Evolutionary conservation across 225 moss, liverwort and hornwort species (phyloP), one percentile per base, ranked within the genome.

Genomic region (Antitrichia curtipendula): DNA sequence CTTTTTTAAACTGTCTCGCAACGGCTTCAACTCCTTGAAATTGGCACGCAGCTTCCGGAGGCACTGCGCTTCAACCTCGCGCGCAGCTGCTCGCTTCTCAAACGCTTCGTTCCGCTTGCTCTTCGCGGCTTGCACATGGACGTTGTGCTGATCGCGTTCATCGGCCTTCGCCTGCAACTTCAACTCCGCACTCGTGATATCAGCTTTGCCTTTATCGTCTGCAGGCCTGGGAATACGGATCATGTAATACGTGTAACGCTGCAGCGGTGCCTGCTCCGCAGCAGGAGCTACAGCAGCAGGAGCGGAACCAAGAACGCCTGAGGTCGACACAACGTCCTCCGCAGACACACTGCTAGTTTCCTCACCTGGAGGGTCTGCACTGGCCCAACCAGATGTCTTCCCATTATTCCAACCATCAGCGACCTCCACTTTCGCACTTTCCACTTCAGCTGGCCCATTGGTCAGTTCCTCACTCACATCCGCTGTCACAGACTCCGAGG

Each of bases 71-170:
- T 91, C 93, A 21, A 94, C 85, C 85, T 93, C 91, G 43, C 94
- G 89, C 54, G 93, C 93, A 43, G 94, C 93, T 80, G 77, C 94
- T 7, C 87, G 91, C 90, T 92, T 97, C 79, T 94, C 94, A 7
- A 88, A 88, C 41, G 94, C 95, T 57, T 96, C 95, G 41, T 81
- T 92, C 17, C 95, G 86, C 41, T 89, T 95, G 45, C 75, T 86
- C 86, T 84, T 94, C n/a, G 91, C 94, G 60, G 94, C 91, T 75
- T 82, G 87, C 65, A 87, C 87, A 9, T 82, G 87, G 34, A 75
- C 65, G 57, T 75, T 87, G 82, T 82, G 87, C 43, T 82, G 75
- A 56, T 87, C 65, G 75, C 87, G 75, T 27, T 82, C 87, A 41
- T 87, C 75, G 13, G 87, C 82, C 75, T 82, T 87, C 36, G 65